These are phyloP conservation scores for Cordyceps farinosa DNA, from an alignment of 2,329 filamentous ascomycete genomes.

Conservation along the genomic window DNA sequence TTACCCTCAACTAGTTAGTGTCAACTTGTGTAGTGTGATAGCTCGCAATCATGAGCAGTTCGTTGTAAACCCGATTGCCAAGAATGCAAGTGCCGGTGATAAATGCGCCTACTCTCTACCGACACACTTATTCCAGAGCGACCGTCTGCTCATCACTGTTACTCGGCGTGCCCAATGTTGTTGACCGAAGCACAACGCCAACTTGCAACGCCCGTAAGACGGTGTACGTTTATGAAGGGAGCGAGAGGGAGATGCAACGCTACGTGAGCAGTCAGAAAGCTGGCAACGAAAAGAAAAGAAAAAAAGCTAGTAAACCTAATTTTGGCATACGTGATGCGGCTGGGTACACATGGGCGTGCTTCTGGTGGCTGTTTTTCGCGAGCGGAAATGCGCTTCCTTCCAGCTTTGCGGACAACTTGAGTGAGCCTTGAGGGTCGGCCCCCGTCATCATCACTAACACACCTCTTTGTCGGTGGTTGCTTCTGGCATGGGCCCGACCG, in stretches of 20 bases:
- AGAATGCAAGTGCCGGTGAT: not conserved
- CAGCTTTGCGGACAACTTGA: not conserved
- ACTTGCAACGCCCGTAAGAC: not conserved
- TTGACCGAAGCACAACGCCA: slow-evolving; percentile 10
- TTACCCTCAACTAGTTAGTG: not conserved
- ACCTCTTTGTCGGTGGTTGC: not conserved
- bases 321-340: not conserved
- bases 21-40: not conserved
- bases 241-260: not conserved
- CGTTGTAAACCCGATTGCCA: not conserved
- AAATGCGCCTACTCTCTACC: not conserved
- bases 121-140: not conserved
- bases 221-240: not conserved
- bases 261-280: not conserved
- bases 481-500: slow-evolving; percentile 8
- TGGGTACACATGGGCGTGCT: not conserved
- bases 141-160: not conserved
- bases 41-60: not conserved
- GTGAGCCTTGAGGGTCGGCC: not conserved
- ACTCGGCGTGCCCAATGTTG: not conserved
- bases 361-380: not conserved
- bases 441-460: not conserved
- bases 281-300: not conserved
- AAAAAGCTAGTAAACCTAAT: not conserved
- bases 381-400: not conserved